A percentile compares a stretch with the other conserved stretches of the same genome.
These are phyloP conservation scores for Euphorbia tirucalli DNA, from an alignment of 345 rosid genomes.

Conservation along the genomic window DNA sequence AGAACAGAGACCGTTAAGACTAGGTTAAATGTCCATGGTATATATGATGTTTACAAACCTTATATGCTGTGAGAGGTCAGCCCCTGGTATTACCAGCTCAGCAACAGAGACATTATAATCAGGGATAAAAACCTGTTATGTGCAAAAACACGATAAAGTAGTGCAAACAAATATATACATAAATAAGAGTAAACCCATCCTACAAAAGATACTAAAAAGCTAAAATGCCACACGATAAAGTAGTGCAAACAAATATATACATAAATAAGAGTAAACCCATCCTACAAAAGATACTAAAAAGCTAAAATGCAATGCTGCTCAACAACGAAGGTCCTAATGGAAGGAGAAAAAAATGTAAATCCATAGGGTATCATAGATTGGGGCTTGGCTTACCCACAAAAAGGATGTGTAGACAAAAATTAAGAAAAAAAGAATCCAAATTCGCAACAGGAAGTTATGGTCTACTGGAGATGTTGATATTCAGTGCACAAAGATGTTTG, in stretches of 20 bases:
- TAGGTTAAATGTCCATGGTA: not conserved
- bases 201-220: not conserved
- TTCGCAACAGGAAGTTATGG: not conserved
- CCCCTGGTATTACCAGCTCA: slow-evolving; percentile 49
- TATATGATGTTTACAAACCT: slow-evolving; percentile 25
- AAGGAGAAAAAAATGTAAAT: not conserved
- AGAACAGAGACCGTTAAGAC: not conserved
- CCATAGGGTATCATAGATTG: not conserved
- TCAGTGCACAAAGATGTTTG: not conserved
- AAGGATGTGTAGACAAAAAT: not conserved
- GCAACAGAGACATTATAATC: slow-evolving; percentile 56
- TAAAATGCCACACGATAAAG: not conserved
- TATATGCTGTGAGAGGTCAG: slow-evolving; percentile 51
- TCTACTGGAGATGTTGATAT: not conserved
- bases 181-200: not conserved
- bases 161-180: not conserved
- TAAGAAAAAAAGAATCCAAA: not conserved
- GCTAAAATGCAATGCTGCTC: not conserved
- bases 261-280: not conserved
- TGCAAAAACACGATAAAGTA: not conserved
- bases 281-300: not conserved
- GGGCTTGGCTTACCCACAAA: not conserved
- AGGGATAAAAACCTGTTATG: slow-evolving; percentile 42
- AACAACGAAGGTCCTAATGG: not conserved
- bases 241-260: not conserved